Evolutionary conservation across 108 stramenopile genomes (phyloP).

Genomic region (Stephanodiscus triporus): DNA sequence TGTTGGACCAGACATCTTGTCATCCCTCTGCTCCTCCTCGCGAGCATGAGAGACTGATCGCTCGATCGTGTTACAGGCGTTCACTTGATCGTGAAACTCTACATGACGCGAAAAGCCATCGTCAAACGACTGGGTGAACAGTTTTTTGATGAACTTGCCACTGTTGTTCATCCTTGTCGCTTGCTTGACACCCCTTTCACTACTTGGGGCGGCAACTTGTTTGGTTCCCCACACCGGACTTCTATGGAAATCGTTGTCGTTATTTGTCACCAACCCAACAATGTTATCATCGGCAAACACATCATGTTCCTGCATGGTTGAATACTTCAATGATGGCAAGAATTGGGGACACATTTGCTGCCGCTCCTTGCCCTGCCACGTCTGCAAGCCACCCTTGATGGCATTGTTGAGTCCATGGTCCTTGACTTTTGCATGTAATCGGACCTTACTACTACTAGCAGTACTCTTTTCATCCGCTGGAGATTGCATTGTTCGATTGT

Average conservation of each 20-base stretch:
- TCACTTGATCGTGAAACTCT: background rate
- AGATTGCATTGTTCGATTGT: background rate
- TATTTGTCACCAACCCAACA: constrained; percentile 5
- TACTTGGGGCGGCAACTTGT: constrained; percentile 2
- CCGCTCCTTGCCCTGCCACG: background rate
- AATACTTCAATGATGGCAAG: constrained; percentile 39
- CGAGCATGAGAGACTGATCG: background rate
- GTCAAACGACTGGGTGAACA: background rate
- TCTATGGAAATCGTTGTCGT: background rate
- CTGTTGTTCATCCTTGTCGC: background rate
- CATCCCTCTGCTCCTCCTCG: background rate
- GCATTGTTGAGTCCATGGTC: constrained; percentile 10
- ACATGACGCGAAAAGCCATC: background rate
- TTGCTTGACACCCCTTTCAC: background rate
- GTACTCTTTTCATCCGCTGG: background rate
- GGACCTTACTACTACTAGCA: background rate
- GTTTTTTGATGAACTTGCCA: background rate
- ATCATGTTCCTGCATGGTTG: constrained; percentile 35
- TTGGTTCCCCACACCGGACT: background rate
- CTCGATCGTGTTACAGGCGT: background rate
- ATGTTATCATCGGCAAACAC: constrained; percentile 6
- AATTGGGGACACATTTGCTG: constrained; percentile 38
- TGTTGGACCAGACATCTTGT: background rate
- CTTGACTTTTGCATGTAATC: background rate
- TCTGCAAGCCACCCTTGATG: constrained; percentile 8